Base-by-base conservation (phyloP, 257 asterid genomes). In the Nicotiana undulata region DNA sequence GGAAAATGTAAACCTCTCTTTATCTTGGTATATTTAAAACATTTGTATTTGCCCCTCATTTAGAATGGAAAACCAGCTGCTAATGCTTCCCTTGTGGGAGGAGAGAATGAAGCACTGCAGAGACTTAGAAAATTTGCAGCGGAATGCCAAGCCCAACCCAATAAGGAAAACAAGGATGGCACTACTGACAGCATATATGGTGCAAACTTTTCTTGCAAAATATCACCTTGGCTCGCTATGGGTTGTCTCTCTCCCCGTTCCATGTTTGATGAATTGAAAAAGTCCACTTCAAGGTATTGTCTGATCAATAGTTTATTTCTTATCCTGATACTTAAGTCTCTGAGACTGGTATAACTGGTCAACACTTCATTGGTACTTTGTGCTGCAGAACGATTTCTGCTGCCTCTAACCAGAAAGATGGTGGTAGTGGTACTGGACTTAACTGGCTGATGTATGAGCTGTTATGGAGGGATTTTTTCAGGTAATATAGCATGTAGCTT, bases 181-280 rank as follows among this genome's bases (percentile, higher is more conserved):
- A 80, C 87, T 37, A 89, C 82, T 29, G 93, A 89, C 76, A 91
- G 94, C 90, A 91, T 94, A 76, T 96, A 91, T 63, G 98, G 98
- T 86, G 97, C 99, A 46, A 96, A 94, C 81, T 92, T 96, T 82
- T 96, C 98, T 2, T 92, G 99, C 90, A 94, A 93, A 84, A 93
- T 96, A 86, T 94, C 99, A 15, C 99, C 99, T 6, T 96, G 99
- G 99, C 94, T 96, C 29, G 94, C 98, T 79, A 88, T 91, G 94
- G 99, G 99, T 37, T 94, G 98, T 87, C 97, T 96, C 80, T 96
- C 99, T 84, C 98, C 99, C 26, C 98, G 99, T 12, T 90, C 93
- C 85, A 90, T 96, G 98, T 96, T 91, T 81, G 98, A 93, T 65
- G 99, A 94, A 86, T 88, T 96, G 68, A 93, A 93, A 84, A 96